Conservation (phyloP, 169 alveolate species). For the Plasmodium cynomolgi region DNA sequence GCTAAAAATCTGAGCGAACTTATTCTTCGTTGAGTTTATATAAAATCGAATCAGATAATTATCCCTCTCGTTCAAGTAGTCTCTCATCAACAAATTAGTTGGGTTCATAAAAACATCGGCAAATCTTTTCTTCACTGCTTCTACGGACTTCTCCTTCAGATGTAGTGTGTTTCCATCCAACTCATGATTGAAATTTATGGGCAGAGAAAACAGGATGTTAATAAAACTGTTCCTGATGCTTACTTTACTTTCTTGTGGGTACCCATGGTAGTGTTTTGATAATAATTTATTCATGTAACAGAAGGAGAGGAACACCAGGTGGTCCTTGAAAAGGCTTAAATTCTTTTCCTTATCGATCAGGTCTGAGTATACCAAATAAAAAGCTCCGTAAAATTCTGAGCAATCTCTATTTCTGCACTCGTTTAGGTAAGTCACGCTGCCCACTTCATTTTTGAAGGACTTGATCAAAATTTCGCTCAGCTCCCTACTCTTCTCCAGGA, state of each 20-base stretch:
- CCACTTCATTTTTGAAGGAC: conserved; percentile 20
- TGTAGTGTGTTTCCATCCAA: conserved; percentile 9
- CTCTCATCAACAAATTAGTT: neutral
- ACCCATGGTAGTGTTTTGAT: conserved; percentile 12
- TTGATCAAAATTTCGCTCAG: conserved; percentile 24
- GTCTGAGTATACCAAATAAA: conserved; percentile 22
- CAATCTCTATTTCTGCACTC: conserved; percentile 39
- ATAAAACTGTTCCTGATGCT: conserved; percentile 42
- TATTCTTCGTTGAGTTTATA: conserved; percentile 29
- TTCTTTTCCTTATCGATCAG: conserved; percentile 9
- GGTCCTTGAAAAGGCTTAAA: conserved; percentile 3
- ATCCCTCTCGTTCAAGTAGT: conserved; percentile 1
- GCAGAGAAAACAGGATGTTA: conserved; percentile 22
- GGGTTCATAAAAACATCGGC: conserved; percentile 2
- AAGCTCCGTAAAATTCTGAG: conserved; percentile 35
- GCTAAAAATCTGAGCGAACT: conserved; percentile 51
- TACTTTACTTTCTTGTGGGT: conserved; percentile 24
- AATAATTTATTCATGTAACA: conserved; percentile 53
- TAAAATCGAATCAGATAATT: conserved; percentile 10
- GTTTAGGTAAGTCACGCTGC: conserved; percentile 47
- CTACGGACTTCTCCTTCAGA: conserved; percentile 26
- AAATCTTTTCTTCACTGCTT: conserved; percentile 8
- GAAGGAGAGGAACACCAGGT: conserved; percentile 37
- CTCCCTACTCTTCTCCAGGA: conserved; percentile 38
- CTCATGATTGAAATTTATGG: conserved; percentile 14